Base-by-base conservation (phyloP, 2,329 filamentous ascomycete species). In the Aspergillus sp. region DNA sequence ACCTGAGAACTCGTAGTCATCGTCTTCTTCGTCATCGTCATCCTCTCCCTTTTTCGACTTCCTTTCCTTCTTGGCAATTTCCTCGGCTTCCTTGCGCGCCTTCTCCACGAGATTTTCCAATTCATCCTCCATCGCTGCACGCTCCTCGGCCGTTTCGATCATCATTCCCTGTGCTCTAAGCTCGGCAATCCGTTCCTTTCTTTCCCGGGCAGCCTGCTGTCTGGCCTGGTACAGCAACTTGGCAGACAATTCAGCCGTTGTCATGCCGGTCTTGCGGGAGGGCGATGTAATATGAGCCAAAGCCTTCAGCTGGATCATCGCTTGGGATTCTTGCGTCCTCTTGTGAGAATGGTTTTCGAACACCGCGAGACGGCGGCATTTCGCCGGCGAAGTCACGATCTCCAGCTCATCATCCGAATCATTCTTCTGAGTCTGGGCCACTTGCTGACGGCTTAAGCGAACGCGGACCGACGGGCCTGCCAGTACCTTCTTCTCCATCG, bases 81-180 rank as follows among this genome's bases (percentile, higher is more conserved):
- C 85, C 42, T 88, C 82, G 2, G 87, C 92, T 66, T 97, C 90
- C 55, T 85, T 80, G 52, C 91, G 82, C 17, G 92, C 93, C 63
- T 87, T 91, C 45, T 93, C 87, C 22, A 97, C 83, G 54, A 97
- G 82, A 64, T 96, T 88, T 61, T 97, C 94, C 11, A 96, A 84
- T 53, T 92, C 85, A 52, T 88, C 85, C 69, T 90, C 84, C 67
- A 95, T 88, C 32, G 84, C 83, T 65, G 92, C 88, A 17, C 89
- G 84, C 69, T 99, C 92, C 70, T 96, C 93, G 2, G 86, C 84
- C 0, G 89, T 96, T 68, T 92, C 87, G 16, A 97, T 79, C 20
- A 87, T 76, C 22, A 96, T 81, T 7, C 94, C 94, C 70, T 88
- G 90, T 10, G 87, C 86, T 63, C 83, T 85, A 38, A 99, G 80